Percentiles rank a stretch among this genome's conserved stretches.
Evolutionary conservation across 192 early-diverging fungal species (phyloP).

Genomic region (Coemansia sp.): DNA sequence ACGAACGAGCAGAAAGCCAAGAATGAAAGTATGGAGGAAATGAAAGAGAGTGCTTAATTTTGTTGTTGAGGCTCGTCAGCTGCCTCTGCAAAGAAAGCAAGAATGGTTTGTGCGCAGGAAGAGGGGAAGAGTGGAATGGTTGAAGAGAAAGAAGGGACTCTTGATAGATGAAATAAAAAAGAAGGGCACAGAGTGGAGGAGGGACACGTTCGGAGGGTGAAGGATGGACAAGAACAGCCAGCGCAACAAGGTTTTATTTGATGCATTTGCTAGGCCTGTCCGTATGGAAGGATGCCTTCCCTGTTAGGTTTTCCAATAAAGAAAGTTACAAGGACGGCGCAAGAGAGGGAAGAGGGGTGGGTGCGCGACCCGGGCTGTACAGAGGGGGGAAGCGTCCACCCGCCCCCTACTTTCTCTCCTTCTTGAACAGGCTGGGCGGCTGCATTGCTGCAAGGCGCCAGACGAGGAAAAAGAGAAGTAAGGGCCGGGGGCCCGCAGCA

Average conservation of each 20-base stretch:
- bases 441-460: neutral
- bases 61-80: slow-evolving; percentile 7
- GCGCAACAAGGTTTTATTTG: slow-evolving; percentile 27
- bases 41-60: too few relatives aligned
- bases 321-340: slow-evolving; percentile 5
- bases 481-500: neutral
- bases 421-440: neutral
- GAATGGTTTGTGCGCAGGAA: neutral
- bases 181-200: neutral
- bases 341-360: slow-evolving; percentile 5
- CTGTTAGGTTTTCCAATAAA: neutral
- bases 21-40: neutral
- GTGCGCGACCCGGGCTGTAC: neutral
- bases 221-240: slow-evolving; percentile 1
- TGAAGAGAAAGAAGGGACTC: slow-evolving; percentile 5
- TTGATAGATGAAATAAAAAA: slow-evolving; percentile 12
- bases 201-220: neutral
- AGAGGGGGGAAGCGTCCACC: slow-evolving; percentile 2
- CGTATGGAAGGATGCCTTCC: too few relatives aligned
- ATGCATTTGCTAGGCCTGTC: slow-evolving; percentile 11
- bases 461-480: slow-evolving; percentile 1
- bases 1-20: neutral
- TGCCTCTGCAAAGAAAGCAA: slow-evolving; percentile 12
- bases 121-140: neutral
- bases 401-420: neutral